These are phyloP conservation scores for Teratosphaeria pseudoeucalypti DNA, from an alignment of 2,329 filamentous ascomycete species.

Conservation along the genomic window DNA sequence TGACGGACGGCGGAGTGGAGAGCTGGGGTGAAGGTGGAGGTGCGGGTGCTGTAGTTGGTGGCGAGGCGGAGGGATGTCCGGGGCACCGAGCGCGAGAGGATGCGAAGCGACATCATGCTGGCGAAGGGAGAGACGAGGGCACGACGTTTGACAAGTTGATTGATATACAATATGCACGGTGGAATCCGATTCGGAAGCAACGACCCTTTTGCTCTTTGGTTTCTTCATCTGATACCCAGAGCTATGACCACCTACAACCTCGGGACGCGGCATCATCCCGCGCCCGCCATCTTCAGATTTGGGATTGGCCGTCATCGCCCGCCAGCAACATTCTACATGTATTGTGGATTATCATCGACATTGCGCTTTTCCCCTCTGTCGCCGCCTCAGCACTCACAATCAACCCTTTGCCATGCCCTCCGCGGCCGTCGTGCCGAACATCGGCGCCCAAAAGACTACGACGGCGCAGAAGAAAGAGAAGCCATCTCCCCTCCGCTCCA, in stretches of 20 bases:
- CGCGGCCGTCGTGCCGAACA: conserved; percentile 13
- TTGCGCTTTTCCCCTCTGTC: background rate
- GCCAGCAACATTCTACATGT: no score
- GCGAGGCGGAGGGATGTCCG: conserved; percentile 33
- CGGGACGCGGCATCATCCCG: background rate
- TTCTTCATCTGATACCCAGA: background rate
- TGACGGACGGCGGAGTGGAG: conserved; percentile 9
- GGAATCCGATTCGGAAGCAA: background rate
- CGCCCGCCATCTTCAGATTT: background rate
- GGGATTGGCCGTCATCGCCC: background rate
- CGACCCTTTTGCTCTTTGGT: background rate
- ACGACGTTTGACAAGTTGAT: background rate
- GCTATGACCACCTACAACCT: background rate
- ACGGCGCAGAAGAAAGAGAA: conserved; percentile 27
- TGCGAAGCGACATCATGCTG: conserved; percentile 36
- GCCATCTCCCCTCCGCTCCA: conserved; percentile 76
- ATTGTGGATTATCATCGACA: background rate
- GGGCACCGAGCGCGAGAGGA: conserved; percentile 35
- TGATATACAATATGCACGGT: background rate
- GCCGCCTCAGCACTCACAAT: background rate
- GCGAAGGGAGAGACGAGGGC: background rate
- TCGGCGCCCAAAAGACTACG: conserved; percentile 6
- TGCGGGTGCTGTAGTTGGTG: conserved; percentile 25
- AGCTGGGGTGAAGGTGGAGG: conserved; percentile 27
- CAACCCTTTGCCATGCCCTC: conserved; percentile 6